Conservation (phyloP, 2,329 filamentous ascomycete genomes). For the Xylaria arbuscula region DNA sequence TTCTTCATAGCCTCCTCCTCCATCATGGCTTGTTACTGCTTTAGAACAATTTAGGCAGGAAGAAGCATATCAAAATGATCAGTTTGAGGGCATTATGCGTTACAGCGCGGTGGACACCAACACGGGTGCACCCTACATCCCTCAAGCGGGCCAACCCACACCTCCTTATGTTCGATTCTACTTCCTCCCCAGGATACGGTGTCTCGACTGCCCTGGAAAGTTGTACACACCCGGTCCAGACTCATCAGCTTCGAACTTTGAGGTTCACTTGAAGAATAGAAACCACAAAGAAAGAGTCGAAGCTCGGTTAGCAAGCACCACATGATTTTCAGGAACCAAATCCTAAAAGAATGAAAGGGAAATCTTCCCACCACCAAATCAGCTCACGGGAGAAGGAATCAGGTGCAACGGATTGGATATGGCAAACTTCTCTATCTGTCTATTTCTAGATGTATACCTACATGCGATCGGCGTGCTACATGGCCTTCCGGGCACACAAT, state of each 20-base stretch:
- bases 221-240: conserved; percentile 91
- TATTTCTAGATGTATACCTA: conserved; percentile 35
- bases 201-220: conserved; percentile 92
- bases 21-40: conserved; percentile 83
- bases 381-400: not conserved
- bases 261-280: conserved; percentile 89
- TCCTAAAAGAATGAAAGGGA: not conserved
- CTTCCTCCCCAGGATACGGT: conserved; percentile 90
- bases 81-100: conserved; percentile 91
- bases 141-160: conserved; percentile 59
- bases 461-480: conserved; percentile 19
- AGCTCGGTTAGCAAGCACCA: conserved; percentile 33
- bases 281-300: conserved; percentile 80
- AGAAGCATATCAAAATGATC: conserved; percentile 76
- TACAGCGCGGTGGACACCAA: conserved; percentile 82
- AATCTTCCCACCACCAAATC: not conserved
- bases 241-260: conserved; percentile 88
- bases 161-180: conserved; percentile 78
- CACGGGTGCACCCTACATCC: conserved; percentile 72
- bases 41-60: conserved; percentile 75
- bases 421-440: conserved; percentile 19
- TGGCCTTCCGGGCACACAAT: conserved; percentile 18
- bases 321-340: conserved; percentile 17
- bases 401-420: conserved; percentile 7
- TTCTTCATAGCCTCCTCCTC: conserved; percentile 76